Evolutionary conservation across 768 basidiomycete genomes (phyloP), one percentile per base, ranked within the genome.

Genomic region (Suillus brevipes): DNA sequence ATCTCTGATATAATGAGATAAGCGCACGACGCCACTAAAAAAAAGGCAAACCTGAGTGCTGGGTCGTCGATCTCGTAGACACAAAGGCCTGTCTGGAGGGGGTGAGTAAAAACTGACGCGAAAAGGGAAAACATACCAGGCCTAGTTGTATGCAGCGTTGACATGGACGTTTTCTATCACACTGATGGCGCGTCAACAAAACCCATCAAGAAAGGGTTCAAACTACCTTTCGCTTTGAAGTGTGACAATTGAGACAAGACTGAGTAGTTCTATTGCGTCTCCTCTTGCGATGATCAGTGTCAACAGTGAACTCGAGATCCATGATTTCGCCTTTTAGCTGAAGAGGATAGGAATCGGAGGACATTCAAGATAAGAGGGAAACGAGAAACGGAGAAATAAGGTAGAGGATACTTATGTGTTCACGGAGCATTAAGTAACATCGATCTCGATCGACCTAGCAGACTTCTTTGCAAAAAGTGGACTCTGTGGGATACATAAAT

Each of bases 41-140:
- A 37, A 58, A 64, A n/a, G 43, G 67, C 64, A 20, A 68, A 91
- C 92, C 91, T 84, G 43, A 91, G 78, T 12, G 90, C 88, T 16
- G 92, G 92, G 77, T 94, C 94, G 74, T 96, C 95, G 68, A 96
- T 91, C 73, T 97, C 95, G 70, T 97, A 97, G 0, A 97, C 94
- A 75, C 95, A 97, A 20, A 96, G 89, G 60, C 95, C 95, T 25
- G 95, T 96, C 92, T 94, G 69, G 18, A 59, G 3, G 18, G 64
- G 34, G 68, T 66, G 58, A 1, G 56, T 65, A 68, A 38, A 49
- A 42, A 60, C 2, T 28, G 52, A 58, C 38, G 20, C 34, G 47
- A 63, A 58, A 36, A 37, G 63, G 62, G n/a, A 23, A 42, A 68
- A 71, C 76, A 66, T 79, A 94, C 94, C 76, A 96, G 78, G 63